Conservation (phyloP, 129 eudicot genomes). For the Kitagawia praeruptora region DNA sequence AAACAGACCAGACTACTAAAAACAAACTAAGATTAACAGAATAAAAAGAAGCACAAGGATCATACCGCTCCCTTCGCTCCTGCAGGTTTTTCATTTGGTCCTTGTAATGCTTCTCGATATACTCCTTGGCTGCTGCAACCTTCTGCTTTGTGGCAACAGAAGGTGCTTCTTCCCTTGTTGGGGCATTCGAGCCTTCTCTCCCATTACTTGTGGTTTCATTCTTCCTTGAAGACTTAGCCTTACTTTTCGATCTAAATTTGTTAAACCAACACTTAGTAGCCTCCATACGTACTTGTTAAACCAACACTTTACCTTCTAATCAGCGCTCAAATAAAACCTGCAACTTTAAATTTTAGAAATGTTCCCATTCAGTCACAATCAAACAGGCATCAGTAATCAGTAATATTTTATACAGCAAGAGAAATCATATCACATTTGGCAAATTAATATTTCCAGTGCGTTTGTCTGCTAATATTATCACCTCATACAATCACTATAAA, state of each 20-base stretch:
- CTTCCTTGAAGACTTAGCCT: slow-evolving; percentile 50
- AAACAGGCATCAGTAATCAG: slow-evolving; percentile 3
- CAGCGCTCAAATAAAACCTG: slow-evolving; percentile 7
- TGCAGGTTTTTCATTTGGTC: slow-evolving; percentile 96
- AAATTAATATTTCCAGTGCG: background rate
- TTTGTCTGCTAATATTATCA: background rate
- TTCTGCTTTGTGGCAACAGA: slow-evolving; percentile 90
- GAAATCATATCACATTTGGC: background rate
- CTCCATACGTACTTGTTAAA: slow-evolving; percentile 40
- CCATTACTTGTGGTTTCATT: slow-evolving; percentile 52
- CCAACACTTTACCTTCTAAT: slow-evolving; percentile 15
- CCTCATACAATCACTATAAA: background rate
- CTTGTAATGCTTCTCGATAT: slow-evolving; percentile 93
- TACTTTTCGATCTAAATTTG: slow-evolving; percentile 52
- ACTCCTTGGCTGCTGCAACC: slow-evolving; percentile 96
- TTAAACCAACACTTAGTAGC: slow-evolving; percentile 53
- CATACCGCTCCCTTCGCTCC: slow-evolving; percentile 91
- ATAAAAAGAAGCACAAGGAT: slow-evolving; percentile 9
- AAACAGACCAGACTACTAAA: background rate
- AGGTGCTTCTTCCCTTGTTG: slow-evolving; percentile 61
- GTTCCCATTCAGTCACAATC: slow-evolving; percentile 6
- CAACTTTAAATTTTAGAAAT: background rate
- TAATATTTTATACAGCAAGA: background rate
- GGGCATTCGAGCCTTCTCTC: slow-evolving; percentile 56
- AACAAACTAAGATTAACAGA: slow-evolving; percentile 7